Percentiles rank a stretch among this genome's conserved stretches.
Evolutionary conservation across 345 rosid species (phyloP).

Genomic region (Sonneratia alba): DNA sequence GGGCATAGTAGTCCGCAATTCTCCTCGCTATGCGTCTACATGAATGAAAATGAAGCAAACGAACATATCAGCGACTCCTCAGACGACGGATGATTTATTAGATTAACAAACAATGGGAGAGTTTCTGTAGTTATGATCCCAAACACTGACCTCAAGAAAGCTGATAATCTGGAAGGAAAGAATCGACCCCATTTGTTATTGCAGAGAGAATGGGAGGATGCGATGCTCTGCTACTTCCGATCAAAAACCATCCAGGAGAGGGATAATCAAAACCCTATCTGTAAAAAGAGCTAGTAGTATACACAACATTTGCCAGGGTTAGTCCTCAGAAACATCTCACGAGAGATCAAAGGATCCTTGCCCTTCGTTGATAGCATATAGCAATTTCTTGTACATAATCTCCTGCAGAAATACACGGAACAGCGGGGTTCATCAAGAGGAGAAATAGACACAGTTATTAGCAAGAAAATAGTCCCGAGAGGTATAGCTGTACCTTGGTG

Average conservation of each 20-base stretch:
- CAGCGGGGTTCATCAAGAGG: constrained; percentile 6
- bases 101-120: neutral
- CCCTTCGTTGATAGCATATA: constrained; percentile 92
- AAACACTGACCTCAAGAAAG: constrained; percentile 1
- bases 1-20: neutral
- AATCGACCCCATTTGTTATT: neutral
- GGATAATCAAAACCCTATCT: neutral
- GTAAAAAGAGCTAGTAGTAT: neutral
- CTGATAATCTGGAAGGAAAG: neutral
- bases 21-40: neutral
- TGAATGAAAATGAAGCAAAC: neutral
- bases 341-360: constrained; percentile 98
- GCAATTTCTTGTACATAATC: constrained; percentile 83
- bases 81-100: neutral
- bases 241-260: constrained; percentile 1
- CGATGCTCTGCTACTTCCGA: neutral
- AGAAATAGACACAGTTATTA: neutral
- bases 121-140: neutral
- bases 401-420: constrained; percentile 39
- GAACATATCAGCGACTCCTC: neutral
- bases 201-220: neutral
- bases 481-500: constrained; percentile 51
- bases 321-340: constrained; percentile 20
- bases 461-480: neutral
- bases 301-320: neutral